phyloP scores from a whole-genome alignment of 1,139 yeast species.

The Geotrichum europaeum region DNA sequence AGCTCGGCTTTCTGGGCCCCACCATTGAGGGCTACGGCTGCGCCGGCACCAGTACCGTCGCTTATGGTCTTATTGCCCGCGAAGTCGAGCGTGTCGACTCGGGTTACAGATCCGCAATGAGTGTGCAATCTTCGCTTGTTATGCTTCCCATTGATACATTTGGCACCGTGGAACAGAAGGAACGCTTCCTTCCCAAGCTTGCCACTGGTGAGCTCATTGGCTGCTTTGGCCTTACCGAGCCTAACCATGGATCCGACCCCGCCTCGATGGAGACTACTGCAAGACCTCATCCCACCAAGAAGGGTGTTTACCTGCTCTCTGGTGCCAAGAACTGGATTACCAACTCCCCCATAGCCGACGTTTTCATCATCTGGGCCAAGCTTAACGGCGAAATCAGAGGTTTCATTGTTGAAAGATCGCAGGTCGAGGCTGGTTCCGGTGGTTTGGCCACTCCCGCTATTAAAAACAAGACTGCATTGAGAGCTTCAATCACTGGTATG shows the following conservation, averaged over 20 bases:
- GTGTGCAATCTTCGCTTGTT: conserved; percentile 43
- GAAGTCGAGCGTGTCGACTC: conserved; percentile 44
- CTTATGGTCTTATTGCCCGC: conserved; percentile 41
- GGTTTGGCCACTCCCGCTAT: conserved; percentile 40
- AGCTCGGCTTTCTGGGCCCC: conserved; percentile 40
- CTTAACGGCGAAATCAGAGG: conserved; percentile 42
- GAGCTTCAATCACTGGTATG: conserved; percentile 44
- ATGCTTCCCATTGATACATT: conserved; percentile 41
- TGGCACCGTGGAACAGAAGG: conserved; percentile 41
- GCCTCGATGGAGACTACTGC: conserved; percentile 43
- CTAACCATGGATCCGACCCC: conserved; percentile 44
- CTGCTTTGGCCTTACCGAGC: conserved; percentile 43
- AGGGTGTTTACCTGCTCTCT: conserved; percentile 38
- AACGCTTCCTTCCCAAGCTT: conserved; percentile 38
- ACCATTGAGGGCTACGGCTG: conserved; percentile 42
- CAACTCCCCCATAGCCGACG: conserved; percentile 43
- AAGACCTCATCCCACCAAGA: conserved; percentile 38
- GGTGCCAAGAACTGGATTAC: conserved; percentile 45
- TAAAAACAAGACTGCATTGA: conserved; percentile 36
- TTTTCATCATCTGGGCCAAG: conserved; percentile 42
- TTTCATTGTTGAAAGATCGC: conserved; percentile 37
- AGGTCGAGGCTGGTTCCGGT: conserved; percentile 30
- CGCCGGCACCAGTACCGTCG: conserved; percentile 40
- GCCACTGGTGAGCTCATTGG: conserved; percentile 43
- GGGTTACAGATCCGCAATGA: conserved; percentile 42